phyloP scores from a whole-genome alignment of 2,329 filamentous ascomycete species.

The Aotearoamyces nothofagi region DNA sequence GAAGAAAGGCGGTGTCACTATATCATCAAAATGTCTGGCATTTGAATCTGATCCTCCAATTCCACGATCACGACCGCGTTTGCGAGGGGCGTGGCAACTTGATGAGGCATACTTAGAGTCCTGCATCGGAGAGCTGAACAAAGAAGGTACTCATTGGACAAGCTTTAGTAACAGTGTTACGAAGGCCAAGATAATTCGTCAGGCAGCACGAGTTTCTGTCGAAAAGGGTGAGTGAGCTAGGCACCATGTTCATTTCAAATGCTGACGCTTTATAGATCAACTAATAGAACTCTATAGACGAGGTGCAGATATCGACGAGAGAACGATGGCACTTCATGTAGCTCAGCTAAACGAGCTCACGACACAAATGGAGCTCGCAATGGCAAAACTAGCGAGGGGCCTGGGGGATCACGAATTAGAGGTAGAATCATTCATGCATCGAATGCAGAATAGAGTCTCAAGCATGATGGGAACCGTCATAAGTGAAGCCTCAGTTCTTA shows the following conservation, averaged over 20 bases:
- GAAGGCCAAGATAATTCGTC: conserved; percentile 45
- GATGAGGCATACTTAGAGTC: conserved; percentile 22
- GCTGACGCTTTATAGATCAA: conserved; percentile 13
- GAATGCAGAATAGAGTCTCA: no score
- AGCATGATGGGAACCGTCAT: no score
- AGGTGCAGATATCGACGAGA: neutral
- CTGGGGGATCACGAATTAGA: no score
- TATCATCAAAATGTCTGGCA: conserved; percentile 34
- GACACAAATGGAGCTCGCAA: neutral
- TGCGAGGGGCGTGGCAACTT: conserved; percentile 15
- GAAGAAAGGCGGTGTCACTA: conserved; percentile 29
- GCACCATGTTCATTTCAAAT: neutral
- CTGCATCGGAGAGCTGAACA: conserved; percentile 38
- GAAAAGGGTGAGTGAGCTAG: conserved; percentile 30
- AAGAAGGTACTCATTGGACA: conserved; percentile 42
- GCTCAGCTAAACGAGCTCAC: neutral
- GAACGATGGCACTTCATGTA: neutral
- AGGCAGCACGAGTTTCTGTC: conserved; percentile 39
- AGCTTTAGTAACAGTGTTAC: conserved; percentile 48
- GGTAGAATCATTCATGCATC: no score
- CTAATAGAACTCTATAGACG: conserved; percentile 8
- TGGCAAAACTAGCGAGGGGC: neutral
- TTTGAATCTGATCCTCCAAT: conserved; percentile 20
- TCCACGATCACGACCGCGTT: conserved; percentile 21
- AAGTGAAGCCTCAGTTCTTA: no score